These are phyloP conservation scores for Aspergillus unguis DNA, from an alignment of 2,329 filamentous ascomycete species.

Conservation along the genomic window DNA sequence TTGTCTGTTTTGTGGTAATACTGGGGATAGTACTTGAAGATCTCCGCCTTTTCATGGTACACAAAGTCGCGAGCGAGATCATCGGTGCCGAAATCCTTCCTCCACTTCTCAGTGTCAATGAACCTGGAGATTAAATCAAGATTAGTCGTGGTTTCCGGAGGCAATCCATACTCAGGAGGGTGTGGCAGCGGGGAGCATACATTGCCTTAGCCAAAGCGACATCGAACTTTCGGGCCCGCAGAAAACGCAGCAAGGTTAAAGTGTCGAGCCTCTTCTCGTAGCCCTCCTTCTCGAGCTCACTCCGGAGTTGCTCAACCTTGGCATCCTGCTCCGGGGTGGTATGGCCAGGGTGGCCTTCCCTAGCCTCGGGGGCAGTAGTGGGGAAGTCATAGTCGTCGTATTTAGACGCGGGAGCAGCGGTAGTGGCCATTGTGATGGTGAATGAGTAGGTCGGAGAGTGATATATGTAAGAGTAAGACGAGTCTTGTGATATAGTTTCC, in stretches of 20 bases:
- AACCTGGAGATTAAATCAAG: constrained; percentile 60
- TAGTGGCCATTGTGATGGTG: constrained; percentile 29
- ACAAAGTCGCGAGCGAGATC: constrained; percentile 76
- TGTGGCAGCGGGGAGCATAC: constrained; percentile 52
- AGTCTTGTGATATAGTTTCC: constrained; percentile 3
- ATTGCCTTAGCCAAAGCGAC: constrained; percentile 80
- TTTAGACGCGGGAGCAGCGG: constrained; percentile 67
- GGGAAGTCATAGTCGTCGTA: constrained; percentile 97
- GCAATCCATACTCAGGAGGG: neutral
- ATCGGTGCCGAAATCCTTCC: constrained; percentile 80
- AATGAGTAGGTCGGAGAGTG: constrained; percentile 2
- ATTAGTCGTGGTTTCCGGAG: neutral
- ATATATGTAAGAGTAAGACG: constrained; percentile 2
- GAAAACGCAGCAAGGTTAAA: constrained; percentile 84
- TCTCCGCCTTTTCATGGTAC: constrained; percentile 77
- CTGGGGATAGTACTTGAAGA: constrained; percentile 92
- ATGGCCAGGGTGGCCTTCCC: constrained; percentile 80
- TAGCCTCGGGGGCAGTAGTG: constrained; percentile 65
- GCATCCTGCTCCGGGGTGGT: constrained; percentile 85
- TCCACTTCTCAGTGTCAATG: constrained; percentile 84
- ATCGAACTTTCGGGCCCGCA: constrained; percentile 94
- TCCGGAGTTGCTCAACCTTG: constrained; percentile 78
- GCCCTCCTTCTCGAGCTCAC: constrained; percentile 78
- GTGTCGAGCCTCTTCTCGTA: constrained; percentile 85
- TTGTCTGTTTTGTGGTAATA: constrained; percentile 85